Conservation (phyloP, 2,329 filamentous ascomycete species). For the Aspergillus unguis region DNA sequence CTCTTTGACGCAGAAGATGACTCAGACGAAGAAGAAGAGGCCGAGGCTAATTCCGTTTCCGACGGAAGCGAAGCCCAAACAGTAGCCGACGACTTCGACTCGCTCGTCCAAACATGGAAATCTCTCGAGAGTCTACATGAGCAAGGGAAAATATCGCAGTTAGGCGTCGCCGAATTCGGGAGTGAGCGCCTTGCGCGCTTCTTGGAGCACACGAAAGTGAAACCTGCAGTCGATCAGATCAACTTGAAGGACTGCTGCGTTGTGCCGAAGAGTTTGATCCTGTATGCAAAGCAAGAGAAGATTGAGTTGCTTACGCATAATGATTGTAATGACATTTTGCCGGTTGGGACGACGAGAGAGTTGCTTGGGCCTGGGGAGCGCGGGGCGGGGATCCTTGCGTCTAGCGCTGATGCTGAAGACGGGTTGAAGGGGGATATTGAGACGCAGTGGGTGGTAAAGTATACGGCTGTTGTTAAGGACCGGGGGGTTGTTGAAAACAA, state of each 20-base stretch:
- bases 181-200: constrained; percentile 77
- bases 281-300: constrained; percentile 75
- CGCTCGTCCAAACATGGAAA: constrained; percentile 64
- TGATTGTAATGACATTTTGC: constrained; percentile 88
- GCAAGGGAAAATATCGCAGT: constrained; percentile 66
- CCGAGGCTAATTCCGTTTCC: constrained; percentile 37
- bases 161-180: constrained; percentile 90
- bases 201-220: constrained; percentile 65
- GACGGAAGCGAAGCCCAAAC: constrained; percentile 31
- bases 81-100: constrained; percentile 52
- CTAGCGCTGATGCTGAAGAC: constrained; percentile 51
- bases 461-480: constrained; percentile 91
- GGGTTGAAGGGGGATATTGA: constrained; percentile 71
- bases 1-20: constrained; percentile 92
- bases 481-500: constrained; percentile 97
- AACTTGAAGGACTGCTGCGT: constrained; percentile 95
- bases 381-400: constrained; percentile 72
- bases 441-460: constrained; percentile 95
- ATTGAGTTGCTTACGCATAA: constrained; percentile 92
- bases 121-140: constrained; percentile 70
- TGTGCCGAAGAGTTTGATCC: constrained; percentile 80
- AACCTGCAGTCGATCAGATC: constrained; percentile 88
- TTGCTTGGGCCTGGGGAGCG: constrained; percentile 69
- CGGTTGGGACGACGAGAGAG: constrained; percentile 77
- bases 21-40: constrained; percentile 63